A percentile compares a stretch with the other conserved stretches of the same genome.
Evolutionary conservation across 306 rosid species (phyloP).

Genomic region (Rosa chinensis): DNA sequence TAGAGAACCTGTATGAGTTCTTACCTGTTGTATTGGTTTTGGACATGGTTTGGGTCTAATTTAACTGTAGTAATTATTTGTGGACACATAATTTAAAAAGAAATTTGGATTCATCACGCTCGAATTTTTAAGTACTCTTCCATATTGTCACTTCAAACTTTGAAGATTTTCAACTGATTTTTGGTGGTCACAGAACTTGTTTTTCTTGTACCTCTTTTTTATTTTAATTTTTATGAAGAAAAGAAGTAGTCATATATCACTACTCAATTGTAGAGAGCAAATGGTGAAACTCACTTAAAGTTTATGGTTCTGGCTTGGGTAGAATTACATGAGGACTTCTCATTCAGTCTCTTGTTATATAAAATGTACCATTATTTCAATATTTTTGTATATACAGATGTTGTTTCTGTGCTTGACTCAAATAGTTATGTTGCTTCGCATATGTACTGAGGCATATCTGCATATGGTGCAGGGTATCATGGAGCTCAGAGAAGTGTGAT

Average conservation of each 20-base stretch:
- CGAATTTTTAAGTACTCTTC: neutral
- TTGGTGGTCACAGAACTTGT: neutral
- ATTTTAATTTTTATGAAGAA: neutral
- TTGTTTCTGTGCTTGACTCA: neutral
- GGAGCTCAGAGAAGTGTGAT: constrained; percentile 37
- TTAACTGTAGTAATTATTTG: neutral
- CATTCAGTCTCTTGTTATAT: neutral
- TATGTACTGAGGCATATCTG: constrained; percentile 8
- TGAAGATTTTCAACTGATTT: too few relatives aligned
- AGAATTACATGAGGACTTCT: neutral
- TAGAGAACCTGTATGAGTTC: neutral
- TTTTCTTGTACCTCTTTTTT: neutral
- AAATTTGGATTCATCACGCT: neutral
- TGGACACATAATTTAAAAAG: neutral
- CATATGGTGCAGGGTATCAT: constrained; percentile 36
- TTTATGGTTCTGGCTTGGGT: neutral
- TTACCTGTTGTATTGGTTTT: neutral
- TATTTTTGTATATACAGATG: neutral
- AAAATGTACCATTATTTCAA: neutral
- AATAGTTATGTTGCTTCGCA: constrained; percentile 19
- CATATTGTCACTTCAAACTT: neutral
- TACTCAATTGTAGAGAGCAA: neutral
- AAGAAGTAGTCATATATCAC: neutral
- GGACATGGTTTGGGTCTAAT: neutral
- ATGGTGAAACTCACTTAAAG: too few relatives aligned